These are phyloP conservation scores for Ogataea polymorpha DNA, from an alignment of 805 yeast species.

Conservation along the genomic window DNA sequence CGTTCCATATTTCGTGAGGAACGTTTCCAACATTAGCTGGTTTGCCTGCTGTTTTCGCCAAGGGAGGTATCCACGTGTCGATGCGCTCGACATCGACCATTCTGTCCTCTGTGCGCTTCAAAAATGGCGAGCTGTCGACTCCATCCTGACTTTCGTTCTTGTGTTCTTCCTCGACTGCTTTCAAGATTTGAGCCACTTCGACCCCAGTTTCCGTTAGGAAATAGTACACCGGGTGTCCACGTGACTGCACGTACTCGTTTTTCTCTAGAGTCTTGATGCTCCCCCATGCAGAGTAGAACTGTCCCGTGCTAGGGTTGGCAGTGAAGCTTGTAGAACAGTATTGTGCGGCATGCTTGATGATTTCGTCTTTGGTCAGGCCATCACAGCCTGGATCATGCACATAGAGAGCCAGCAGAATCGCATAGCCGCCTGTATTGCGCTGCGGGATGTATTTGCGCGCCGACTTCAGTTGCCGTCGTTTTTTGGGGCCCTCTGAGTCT, in stretches of 20 bases:
- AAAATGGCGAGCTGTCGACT: slow-evolving; percentile 15
- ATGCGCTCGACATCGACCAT: not conserved
- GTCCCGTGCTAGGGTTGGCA: slow-evolving; percentile 56
- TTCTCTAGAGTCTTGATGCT: slow-evolving; percentile 60
- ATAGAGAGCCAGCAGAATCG: slow-evolving; percentile 61
- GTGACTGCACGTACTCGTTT: slow-evolving; percentile 52
- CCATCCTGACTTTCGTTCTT: slow-evolving; percentile 4
- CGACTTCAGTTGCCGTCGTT: slow-evolving; percentile 15
- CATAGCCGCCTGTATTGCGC: slow-evolving; percentile 81
- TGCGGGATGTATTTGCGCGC: slow-evolving; percentile 59
- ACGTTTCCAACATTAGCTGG: slow-evolving; percentile 2
- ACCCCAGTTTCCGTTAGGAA: slow-evolving; percentile 68
- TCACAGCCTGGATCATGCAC: slow-evolving; percentile 42
- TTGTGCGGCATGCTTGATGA: slow-evolving; percentile 50
- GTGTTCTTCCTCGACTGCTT: slow-evolving; percentile 39
- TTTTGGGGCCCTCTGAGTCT: slow-evolving; percentile 3
- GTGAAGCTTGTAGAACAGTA: slow-evolving; percentile 58
- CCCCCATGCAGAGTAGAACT: slow-evolving; percentile 74
- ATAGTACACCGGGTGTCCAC: slow-evolving; percentile 60
- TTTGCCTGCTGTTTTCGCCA: slow-evolving; percentile 1
- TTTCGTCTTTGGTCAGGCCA: slow-evolving; percentile 66
- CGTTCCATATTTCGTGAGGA: slow-evolving; percentile 56
- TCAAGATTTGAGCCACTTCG: slow-evolving; percentile 56
- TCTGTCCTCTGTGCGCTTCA: slow-evolving; percentile 5
- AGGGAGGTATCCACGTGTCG: slow-evolving; percentile 6